phyloP scores from a whole-genome alignment of 768 basidiomycete species.

The Rubroboletus pulcherrimus region DNA sequence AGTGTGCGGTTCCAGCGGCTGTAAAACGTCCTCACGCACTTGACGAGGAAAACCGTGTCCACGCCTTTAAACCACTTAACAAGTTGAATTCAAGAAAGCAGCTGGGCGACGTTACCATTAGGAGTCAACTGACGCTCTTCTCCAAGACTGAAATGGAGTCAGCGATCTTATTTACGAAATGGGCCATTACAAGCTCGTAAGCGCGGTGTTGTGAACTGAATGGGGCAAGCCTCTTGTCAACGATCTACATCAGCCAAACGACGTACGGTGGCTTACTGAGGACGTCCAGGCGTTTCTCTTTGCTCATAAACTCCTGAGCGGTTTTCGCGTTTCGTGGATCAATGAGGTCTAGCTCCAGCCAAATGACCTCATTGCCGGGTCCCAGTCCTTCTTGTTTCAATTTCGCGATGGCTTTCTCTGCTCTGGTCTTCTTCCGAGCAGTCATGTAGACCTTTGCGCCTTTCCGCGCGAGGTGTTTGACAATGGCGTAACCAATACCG shows the following conservation, averaged over 20 bases:
- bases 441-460: constrained; percentile 62
- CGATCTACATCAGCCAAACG: neutral
- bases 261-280: constrained; percentile 35
- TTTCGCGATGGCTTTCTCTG: constrained; percentile 44
- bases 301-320: constrained; percentile 46
- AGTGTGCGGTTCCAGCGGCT: neutral
- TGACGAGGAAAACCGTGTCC: constrained; percentile 39
- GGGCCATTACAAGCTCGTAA: constrained; percentile 24
- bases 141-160: constrained; percentile 15
- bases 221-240: neutral
- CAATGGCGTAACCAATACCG: constrained; percentile 45
- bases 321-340: constrained; percentile 47
- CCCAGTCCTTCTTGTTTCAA: constrained; percentile 43
- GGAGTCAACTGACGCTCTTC: constrained; percentile 19
- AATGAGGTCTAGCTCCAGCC: constrained; percentile 49
- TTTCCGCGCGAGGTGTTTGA: constrained; percentile 46
- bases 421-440: constrained; percentile 45
- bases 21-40: constrained; percentile 30
- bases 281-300: constrained; percentile 53
- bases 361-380: constrained; percentile 42
- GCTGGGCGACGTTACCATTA: constrained; percentile 22
- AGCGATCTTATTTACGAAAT: constrained; percentile 5
- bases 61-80: constrained; percentile 30
- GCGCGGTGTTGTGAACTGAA: constrained; percentile 54
- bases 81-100: neutral